Evolutionary conservation across 768 basidiomycete genomes (phyloP), one percentile per base, ranked within the genome.

Genomic region (Hortiboletus flavorubellus): DNA sequence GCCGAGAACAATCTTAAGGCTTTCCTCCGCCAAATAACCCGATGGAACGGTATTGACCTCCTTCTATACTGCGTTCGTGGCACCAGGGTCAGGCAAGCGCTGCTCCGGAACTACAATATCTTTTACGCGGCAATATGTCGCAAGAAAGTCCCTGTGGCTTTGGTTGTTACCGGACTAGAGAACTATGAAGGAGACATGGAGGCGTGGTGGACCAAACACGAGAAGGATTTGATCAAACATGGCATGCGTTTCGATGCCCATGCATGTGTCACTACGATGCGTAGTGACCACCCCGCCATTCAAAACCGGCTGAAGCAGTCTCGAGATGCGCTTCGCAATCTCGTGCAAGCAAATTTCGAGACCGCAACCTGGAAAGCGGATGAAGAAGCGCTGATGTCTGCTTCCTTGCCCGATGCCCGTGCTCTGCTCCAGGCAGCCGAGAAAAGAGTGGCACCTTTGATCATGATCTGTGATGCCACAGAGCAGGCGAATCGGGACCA

Each of bases 251-350:
- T 76, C 18, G 60, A 68, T 33, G 75, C 69, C 2, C 69, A 75
- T 21, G 77, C 73, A 9, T 79, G 78, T 49, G 65, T 78, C 48
- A 77, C 76, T 15, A 71, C 75, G 4, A 61, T 61, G n/a, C 58
- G 10, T 18, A 68, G 60, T 45, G 57, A 68, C 44, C 55, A 68
- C 44, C 58, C 65, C 21, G 63, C 63, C 30, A 62, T 68, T 46
- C 65, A 68, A 51, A 7, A 9, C 23, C 55, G 66, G 26, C 38
- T 59, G 26, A 34, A 46, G 40, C 58, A 63, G 14, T 68, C 66
- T 44, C 66, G 52, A n/a, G 56, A 39, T 3, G 48, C 40, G 15
- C 65, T 68, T 51, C 44, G 60, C n/a, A 46, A 47, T 35, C 68
- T 68, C 37, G 41, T 68, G 6, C 58, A 42, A 40, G 29, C 46